Evolutionary conservation across 2,329 filamentous ascomycete species (phyloP), one percentile per base, ranked within the genome.

Genomic region (Diplodia intermedia): DNA sequence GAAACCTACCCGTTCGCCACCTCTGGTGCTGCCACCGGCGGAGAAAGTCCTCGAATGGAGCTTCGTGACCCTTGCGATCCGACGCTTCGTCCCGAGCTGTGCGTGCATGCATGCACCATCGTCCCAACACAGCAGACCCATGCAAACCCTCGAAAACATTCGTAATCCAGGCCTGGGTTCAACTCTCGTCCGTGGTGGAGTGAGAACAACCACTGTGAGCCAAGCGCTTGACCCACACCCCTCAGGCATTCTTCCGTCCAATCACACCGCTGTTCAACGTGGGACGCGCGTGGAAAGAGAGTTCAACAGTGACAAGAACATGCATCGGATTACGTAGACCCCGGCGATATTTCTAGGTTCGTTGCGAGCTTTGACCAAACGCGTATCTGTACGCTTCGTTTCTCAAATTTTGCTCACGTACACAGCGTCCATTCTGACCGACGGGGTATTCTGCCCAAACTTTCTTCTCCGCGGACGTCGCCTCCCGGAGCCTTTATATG

Each of bases 401-500:
- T 47, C 38, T 8, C 52, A 11, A 33, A 33, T 53, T 53, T 29
- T 29, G 50, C 50, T 53, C 20, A 29, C 18, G 50, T 53, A 53
- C 43, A 47, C 15, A n/a, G 14, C 14, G 9, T 31, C 53, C 26
- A 55, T 36, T 26, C 15, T 15, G 23, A 29, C 23, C n/a, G 29
- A 14, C n/a, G 11, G 54, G 54, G 33, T 56, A 40, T 56, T 56
- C 18, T 23, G 18, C 31, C 26, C 26, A 55, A 15, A 33, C n/a
- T 6, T 38, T 53, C 15, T 18, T 29, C 14, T 56, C 18, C 54
- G 23, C 31, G 15, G 54, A 38, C 4, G 20, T 36, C 31, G 33
- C 7, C n/a, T 11, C 15, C 6, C 26, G 15, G 15, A n/a, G 14
- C n/a, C 52, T 3, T 56, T 31, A 84, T 73, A 98, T 91, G 79